These are phyloP conservation scores for Calonectria hongkongensis DNA, from an alignment of 2,329 filamentous ascomycete genomes.

Conservation along the genomic window DNA sequence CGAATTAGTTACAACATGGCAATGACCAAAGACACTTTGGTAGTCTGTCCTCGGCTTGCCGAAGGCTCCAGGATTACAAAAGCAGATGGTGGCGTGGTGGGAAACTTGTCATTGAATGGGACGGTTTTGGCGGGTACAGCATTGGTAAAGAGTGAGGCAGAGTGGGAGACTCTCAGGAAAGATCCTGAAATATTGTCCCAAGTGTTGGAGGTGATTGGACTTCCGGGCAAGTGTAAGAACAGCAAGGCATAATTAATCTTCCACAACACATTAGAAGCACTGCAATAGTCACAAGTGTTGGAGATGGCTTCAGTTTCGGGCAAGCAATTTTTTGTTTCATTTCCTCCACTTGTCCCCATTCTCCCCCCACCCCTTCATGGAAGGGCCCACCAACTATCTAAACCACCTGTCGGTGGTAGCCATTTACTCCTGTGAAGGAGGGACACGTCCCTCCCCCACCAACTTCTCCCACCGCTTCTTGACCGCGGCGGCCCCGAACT, in stretches of 20 bases:
- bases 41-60: conserved; percentile 71
- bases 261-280: not conserved
- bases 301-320: not conserved
- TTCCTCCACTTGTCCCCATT: not conserved
- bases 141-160: conserved; percentile 74
- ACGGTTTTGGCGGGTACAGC: conserved; percentile 79
- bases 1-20: conserved; percentile 79
- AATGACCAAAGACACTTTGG: conserved; percentile 72
- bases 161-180: conserved; percentile 73
- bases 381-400: not conserved
- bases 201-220: conserved; percentile 57
- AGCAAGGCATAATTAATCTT: not conserved
- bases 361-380: conserved; percentile 70
- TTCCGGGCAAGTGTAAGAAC: conserved; percentile 46
- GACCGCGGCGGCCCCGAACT: conserved; percentile 76
- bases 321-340: not conserved
- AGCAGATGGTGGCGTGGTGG: conserved; percentile 60
- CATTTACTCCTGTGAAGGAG: not conserved
- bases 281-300: not conserved
- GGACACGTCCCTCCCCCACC: conserved; percentile 60
- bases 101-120: conserved; percentile 73
- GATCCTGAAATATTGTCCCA: conserved; percentile 53
- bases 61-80: conserved; percentile 66
- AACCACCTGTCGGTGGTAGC: not conserved
- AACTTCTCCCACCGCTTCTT: conserved; percentile 77